Evolutionary conservation across 2,329 filamentous ascomycete genomes (phyloP), one percentile per base, ranked within the genome.

Genomic region (Fusarium decemcellulare): DNA sequence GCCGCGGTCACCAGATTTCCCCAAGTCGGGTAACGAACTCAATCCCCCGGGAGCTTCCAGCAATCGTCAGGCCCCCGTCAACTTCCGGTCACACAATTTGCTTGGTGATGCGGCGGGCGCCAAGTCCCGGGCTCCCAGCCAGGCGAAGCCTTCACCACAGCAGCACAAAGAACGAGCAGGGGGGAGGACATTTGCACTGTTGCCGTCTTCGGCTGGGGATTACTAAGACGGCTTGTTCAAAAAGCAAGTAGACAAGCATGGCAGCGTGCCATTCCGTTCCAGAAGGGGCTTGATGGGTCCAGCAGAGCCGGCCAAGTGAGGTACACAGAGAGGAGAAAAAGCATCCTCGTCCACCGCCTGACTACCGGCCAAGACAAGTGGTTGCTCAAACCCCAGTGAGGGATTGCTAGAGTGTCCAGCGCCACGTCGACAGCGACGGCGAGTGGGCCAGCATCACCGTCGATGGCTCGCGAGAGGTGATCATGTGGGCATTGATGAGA

Each of bases 381-480:
- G 54, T 68, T 69, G 56, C 61, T 23, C 23, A 42, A 47, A 42
- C 54, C 16, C 42, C 34, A 47, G 40, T 36, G 54, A 70, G 48
- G 59, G 59, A 48, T 64, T 48, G 47, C 47, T 55, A 16, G 43
- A 63, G 47, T 43, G 37, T 40, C 37, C 59, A 48, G 46, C 65
- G 64, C 68, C 68, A 71, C 67, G 67, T 70, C 71, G 59, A 44
- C 50, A 71, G 68, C 67, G 59, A 57, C 53, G 51, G 42, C 50
- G 59, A 61, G 63, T 71, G 67, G 67, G 47, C 56, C 50, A 63
- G 43, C 34, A 65, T 55, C 58, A 23, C 43, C 50, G 23, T 57
- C 52, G 42, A 68, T 44, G 63, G 67, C 60, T 60, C 51, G 23
- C 23, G 54, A 53, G 36, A 39, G 27, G 12, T n/a, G 29, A 30